Base-by-base conservation (phyloP, 1,284 basidiomycete genomes). In the Trametes sp. region DNA sequence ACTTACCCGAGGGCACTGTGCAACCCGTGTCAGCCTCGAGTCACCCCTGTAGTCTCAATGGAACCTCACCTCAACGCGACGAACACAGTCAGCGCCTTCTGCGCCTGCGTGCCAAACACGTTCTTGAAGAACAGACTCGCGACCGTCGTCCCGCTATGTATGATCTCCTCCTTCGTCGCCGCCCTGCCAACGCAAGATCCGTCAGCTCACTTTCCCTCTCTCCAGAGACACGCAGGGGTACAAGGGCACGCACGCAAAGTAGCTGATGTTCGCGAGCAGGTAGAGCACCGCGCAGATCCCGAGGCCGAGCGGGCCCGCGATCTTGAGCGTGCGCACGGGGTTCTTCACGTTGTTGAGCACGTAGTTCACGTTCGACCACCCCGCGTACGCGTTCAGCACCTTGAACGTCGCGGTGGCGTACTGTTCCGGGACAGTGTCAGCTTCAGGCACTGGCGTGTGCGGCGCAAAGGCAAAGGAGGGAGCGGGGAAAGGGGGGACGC, bases 101-200 rank as follows among this genome's bases (percentile, higher is more conserved):
- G 87, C 3, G 84, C 83, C 7, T 78, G 72, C 6, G 81, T 75
- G 0, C 89, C 89, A 70, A 84, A 91, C 1, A 92, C 73, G 67
- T 90, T 90, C 36, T 85, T 78, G 73, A 92, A 91, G 75, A 89
- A 90, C 42, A 90, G 70, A 0, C 88, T 86, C 8, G 88, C 89
- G 36, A 89, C 82, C 28, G 88, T 86, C 41, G 82, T 80, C 4
- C 84, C 81, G 29, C 84, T 84, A 16, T 76, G 77, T 16, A 85
- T 67, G 49, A 92, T 89, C 67, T 91, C 88, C 4, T 78, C 75
- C 71, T 89, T 90, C 6, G 86, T 84, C 4, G 90, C 85, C 4
- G 84, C 89, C 0, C 72, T 72, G 56, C 29, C 21, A 23, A 6
- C 23, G n/a, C 31, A 31, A 4, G 26, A 36, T 11, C 13, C 31